Conservation (phyloP, 192 early-diverging fungal genomes). For the Haplosporangium gracile region DNA sequence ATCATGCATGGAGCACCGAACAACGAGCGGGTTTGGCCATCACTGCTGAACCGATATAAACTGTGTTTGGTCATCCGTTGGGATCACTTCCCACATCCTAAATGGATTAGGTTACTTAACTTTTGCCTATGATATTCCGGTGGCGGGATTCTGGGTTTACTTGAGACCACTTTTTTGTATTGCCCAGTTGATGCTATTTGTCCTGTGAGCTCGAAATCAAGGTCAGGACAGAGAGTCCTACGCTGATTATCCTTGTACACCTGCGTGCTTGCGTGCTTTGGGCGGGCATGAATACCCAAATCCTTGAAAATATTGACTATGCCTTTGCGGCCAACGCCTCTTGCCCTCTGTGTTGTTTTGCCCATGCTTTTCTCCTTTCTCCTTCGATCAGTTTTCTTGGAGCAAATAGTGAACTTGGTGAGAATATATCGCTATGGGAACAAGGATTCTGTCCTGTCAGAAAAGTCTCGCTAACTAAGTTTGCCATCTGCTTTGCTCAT, state of each 20-base stretch:
- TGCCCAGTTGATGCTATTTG: no score
- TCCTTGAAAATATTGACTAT: no score
- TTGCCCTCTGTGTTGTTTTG: background rate
- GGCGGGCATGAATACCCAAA: no score
- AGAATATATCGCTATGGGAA: background rate
- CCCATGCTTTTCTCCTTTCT: background rate
- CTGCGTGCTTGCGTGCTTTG: no score
- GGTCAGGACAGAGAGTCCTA: no score
- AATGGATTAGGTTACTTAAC: background rate
- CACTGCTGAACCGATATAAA: background rate
- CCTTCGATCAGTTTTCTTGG: background rate
- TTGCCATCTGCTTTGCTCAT: slow-evolving; percentile 9
- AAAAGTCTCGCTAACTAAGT: background rate
- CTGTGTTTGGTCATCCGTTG: background rate
- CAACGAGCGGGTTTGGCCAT: background rate
- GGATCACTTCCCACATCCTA: background rate
- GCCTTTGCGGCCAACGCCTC: no score
- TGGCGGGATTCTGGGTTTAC: no score
- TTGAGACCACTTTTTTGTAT: no score
- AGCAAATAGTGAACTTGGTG: background rate
- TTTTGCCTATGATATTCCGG: no score
- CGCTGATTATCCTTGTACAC: no score
- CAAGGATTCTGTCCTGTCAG: background rate
- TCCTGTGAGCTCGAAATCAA: no score
- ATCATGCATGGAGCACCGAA: background rate